Base-by-base conservation (phyloP, 805 yeast genomes). In the Metschnikowia matae region DNA sequence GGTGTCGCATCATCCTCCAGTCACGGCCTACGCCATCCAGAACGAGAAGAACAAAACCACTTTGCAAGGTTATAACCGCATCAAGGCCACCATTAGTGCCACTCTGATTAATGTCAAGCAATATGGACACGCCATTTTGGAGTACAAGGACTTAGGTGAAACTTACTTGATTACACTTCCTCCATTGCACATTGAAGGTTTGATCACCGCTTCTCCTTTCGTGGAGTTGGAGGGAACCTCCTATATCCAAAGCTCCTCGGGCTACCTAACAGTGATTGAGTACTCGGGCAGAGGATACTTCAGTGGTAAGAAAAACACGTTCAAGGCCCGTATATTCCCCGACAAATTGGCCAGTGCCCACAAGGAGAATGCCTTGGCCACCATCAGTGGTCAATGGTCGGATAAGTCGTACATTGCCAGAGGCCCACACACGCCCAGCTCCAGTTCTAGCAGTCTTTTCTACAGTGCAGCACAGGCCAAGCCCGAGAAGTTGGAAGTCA, bases 1-100 rank as follows among this genome's bases (percentile, higher is more conserved):
- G 70, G 97, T 94, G 13, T 84, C 91, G 54, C 99, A 94, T 71
- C 99, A 94, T 68, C 99, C 99, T 15, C 98, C 99, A 23, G 85
- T 87, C 34, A 91, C 98, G n/a, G 97, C 94, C 6, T 94, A 90
- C 65, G 81, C 90, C 40, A 80, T 94, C 49, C 72, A 80, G 62
- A 90, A 90, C 65, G 87, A 83, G 54, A 80, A 82, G 61, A 78
- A 85, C 66, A 78, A 84, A 33, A 84, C 85, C 23, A 69, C 74
- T 39, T 74, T 90, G 54, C 87, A 91, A 67, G 99, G 99, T 48
- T 92, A 89, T 71, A 91, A 88, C 63, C 92, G 92, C 37, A 81
- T 92, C 62, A 87, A 82, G 67, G 91, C 97, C 23, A 81, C 88
- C 20, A 85, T 94, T 70, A 78, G 91, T 21, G 77, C 90, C 40